Evolutionary conservation across 129 eudicot species (phyloP), one percentile per base, ranked within the genome.

Genomic region (Helichrysum umbraculigerum): DNA sequence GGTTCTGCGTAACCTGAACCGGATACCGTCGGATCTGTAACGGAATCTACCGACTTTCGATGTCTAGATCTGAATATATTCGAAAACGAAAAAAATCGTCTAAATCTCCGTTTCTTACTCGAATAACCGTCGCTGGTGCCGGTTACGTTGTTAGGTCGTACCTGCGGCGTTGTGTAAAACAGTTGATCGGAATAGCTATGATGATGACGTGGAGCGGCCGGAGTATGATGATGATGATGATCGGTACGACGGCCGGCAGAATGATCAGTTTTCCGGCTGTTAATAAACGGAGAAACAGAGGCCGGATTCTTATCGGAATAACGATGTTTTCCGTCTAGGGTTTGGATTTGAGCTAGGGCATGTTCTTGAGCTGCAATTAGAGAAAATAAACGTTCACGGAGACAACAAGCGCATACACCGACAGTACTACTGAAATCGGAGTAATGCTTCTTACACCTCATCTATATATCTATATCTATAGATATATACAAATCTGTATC

Each of bases 371-470:
- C 88, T 6, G 84, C 86, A 71, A 89, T 75, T 9, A 88, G 37
- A 29, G 75, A 66, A 10, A 73, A 22, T 17, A 91, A 79, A 9
- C 95, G 92, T 62, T 91, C 87, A 0, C 88, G 87, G 75, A 91
- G 92, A 79, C 97, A 91, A 41, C 88, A 76, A 30, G 92, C 90
- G 80, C 97, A 91, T 19, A 91, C 95, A 66, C 97, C 97, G 74
- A 81, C 81, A 62, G 57, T 22, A 79, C 96, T 85, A 29, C 88
- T 91, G 58, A 74, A 79, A 82, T 91, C 97, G 79, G 84, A 50
- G 54, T 76, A 71, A 76, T 91, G 97, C 70, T 86, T 88, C 81
- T 79, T 85, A 66, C 97, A 91, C 94, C 88, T 91, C 93, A 88
- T 91, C 59, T 79, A 79, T 69, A 50, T 30, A 62, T 25, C 0